phyloP scores from a whole-genome alignment of 352 stramenopile genomes.

The Globisporangium uncinulatum region DNA sequence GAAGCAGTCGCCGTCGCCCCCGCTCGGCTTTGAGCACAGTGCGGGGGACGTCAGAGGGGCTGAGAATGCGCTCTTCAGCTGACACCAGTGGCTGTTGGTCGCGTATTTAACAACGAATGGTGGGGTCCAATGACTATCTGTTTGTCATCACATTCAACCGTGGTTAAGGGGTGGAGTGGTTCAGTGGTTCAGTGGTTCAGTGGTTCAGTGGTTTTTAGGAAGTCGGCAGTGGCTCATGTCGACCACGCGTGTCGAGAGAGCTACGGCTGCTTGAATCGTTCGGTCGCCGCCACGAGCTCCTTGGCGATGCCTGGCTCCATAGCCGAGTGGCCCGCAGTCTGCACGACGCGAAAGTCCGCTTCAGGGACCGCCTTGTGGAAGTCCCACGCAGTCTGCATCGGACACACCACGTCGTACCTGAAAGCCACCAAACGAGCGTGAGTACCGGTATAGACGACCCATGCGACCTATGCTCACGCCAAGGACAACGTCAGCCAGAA shows the following conservation, averaged over 20 bases:
- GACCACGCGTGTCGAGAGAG: neutral
- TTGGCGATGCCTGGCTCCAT: constrained; percentile 71
- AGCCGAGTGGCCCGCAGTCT: constrained; percentile 71
- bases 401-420: constrained; percentile 88
- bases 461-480: neutral
- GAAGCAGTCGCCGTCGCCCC: constrained; percentile 10
- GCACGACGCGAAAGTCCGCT: constrained; percentile 63
- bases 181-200: neutral
- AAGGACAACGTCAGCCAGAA: neutral
- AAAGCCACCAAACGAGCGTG: neutral
- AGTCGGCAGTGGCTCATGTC: neutral
- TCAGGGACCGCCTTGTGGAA: constrained; percentile 78
- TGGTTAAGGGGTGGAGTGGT: neutral
- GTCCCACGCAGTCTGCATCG: constrained; percentile 83
- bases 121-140: too few species aligned
- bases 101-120: too few species aligned
- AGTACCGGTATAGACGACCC: neutral
- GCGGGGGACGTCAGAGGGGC: neutral
- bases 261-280: constrained; percentile 42
- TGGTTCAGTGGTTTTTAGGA: too few species aligned
- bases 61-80: neutral
- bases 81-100: neutral
- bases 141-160: too few species aligned
- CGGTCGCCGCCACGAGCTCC: constrained; percentile 67
- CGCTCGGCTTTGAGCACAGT: neutral